These are phyloP conservation scores for Teratosphaeria zuluensis DNA, from an alignment of 2,329 filamentous ascomycete species.

Conservation along the genomic window DNA sequence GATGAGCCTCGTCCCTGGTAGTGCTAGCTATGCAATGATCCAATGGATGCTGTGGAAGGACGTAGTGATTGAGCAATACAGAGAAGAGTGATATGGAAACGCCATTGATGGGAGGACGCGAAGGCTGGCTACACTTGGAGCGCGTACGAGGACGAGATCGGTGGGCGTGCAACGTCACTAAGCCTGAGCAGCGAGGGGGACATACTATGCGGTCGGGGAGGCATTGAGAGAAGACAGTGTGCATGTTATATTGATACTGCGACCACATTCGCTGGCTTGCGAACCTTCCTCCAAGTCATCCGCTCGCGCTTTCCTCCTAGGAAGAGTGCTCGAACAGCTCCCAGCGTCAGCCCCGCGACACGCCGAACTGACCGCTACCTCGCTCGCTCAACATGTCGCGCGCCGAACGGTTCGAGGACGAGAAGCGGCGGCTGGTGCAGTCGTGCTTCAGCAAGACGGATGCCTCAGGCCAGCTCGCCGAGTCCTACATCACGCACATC, in stretches of 20 bases:
- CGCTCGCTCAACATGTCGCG: constrained; percentile 22
- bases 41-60: not conserved
- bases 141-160: not conserved
- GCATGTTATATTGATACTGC: too few species aligned
- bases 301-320: not conserved
- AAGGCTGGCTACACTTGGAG: not conserved
- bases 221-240: not conserved
- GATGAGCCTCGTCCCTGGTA: not conserved
- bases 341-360: not conserved
- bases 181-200: not conserved
- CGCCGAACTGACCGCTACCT: not conserved
- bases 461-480: constrained; percentile 68
- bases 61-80: not conserved
- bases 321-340: not conserved
- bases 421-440: constrained; percentile 87
- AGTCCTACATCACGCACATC: constrained; percentile 98
- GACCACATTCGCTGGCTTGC: too few species aligned
- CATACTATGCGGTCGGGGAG: not conserved
- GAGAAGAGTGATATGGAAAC: not conserved
- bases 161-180: not conserved
- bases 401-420: constrained; percentile 90
- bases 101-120: not conserved
- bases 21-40: not conserved
- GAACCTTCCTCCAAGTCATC: not conserved
- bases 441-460: constrained; percentile 92